Base-by-base conservation (phyloP, 2,329 filamentous ascomycete genomes). In the Elsinoe arachidis region DNA sequence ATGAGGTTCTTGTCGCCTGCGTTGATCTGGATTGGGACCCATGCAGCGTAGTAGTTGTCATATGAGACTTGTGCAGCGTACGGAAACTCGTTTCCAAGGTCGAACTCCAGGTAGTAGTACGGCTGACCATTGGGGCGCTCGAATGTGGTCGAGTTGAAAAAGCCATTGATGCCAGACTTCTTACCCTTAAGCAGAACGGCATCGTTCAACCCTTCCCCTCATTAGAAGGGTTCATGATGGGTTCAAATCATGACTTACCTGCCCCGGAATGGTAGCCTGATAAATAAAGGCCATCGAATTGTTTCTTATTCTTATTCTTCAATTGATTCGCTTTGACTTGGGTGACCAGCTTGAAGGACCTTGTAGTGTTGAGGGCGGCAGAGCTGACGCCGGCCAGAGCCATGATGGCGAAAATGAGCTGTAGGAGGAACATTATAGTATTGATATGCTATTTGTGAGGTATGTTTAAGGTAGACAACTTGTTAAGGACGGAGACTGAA, bases 1-100 rank as follows among this genome's bases (percentile, higher is more conserved):
- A 59, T 56, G 5, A 55, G 56, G 10, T 60, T 61, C 19, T 58
- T 56, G 5, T 58, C 53, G 7, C 66, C 67, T 12, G 60, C 66
- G 23, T 69, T 64, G 58, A 70, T 61, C 35, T 62, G 59, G 4
- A 69, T 67, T 7, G 67, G 65, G 55, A 68, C 61, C 68, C 68
- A 70, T 7, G 62, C 63, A 26, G 65, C 58, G 59, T 70, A 69
- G 59, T 63, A 64, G 34, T 62, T 61, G 38, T 56, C 58, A 52
- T 63, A 61, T 43, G 63, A 59, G 21, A 61, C 44, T 21, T 55
- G 37, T 33, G 61, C 46, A 11, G 49, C 52, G 12, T 56, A 70
- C 7, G 68, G 64, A 23, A 65, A 69, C 2, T 56, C 53, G 15
- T 56, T 64, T 37, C 67, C 66, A 12, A 69, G 59, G 55, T 69